phyloP scores from a whole-genome alignment of 2,329 filamentous ascomycete genomes.

The Sphaerostilbella broomeana region DNA sequence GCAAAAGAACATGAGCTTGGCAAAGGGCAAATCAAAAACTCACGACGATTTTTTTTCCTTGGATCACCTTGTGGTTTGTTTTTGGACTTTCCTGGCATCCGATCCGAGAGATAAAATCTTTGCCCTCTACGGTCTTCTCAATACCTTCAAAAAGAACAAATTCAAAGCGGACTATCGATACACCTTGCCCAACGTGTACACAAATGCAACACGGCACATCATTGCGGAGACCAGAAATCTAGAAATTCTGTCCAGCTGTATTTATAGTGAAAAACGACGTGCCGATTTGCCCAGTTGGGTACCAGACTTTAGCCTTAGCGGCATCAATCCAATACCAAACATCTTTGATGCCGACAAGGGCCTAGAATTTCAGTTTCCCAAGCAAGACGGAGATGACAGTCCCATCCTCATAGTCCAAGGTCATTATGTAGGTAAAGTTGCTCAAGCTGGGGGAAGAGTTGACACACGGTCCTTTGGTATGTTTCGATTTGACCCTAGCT shows the following conservation, averaged over 20 bases:
- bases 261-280: constrained; percentile 9
- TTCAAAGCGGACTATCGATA: constrained; percentile 18
- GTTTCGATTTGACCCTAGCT: constrained; percentile 19
- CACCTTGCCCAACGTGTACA: constrained; percentile 18
- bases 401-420: constrained; percentile 13
- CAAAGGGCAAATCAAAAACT: constrained; percentile 1
- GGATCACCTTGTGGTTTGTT: constrained; percentile 15
- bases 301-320: constrained; percentile 19
- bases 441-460: constrained; percentile 11
- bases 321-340: constrained; percentile 16
- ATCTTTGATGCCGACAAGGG: constrained; percentile 19
- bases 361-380: constrained; percentile 10
- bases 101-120: constrained; percentile 23
- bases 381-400: constrained; percentile 1
- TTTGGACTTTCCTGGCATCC: constrained; percentile 22
- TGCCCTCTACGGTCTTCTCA: constrained; percentile 19
- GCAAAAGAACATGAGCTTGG: constrained; percentile 12
- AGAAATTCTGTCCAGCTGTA: constrained; percentile 15
- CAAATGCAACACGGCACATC: constrained; percentile 17
- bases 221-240: constrained; percentile 16
- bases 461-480: constrained; percentile 15
- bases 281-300: constrained; percentile 20
- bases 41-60: constrained; percentile 15
- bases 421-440: constrained; percentile 14
- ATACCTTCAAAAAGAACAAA: constrained; percentile 15